Conservation (phyloP, 2,329 filamentous ascomycete genomes). For the Amesomyces nigricolor region DNA sequence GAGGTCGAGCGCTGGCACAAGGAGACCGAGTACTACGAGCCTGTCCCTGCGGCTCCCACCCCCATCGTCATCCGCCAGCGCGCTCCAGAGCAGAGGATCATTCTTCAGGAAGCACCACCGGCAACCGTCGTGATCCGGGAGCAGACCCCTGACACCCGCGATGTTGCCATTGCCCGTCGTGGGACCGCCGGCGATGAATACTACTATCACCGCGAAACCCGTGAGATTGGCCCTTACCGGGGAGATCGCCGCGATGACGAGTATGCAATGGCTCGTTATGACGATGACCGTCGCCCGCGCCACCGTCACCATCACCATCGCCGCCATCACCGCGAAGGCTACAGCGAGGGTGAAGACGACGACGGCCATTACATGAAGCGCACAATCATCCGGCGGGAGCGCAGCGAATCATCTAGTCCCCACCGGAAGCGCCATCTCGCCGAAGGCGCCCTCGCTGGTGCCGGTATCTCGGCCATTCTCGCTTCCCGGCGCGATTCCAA, state of each 20-base stretch:
- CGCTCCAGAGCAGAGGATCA: conserved; percentile 47
- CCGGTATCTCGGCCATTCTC: conserved; percentile 55
- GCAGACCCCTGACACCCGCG: conserved; percentile 29
- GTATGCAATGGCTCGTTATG: conserved; percentile 30
- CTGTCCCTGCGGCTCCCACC: conserved; percentile 43
- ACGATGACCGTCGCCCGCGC: conserved; percentile 27
- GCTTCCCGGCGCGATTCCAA: conserved; percentile 48
- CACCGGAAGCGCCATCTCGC: conserved; percentile 56
- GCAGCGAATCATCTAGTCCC: conserved; percentile 40
- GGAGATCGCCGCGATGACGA: conserved; percentile 32
- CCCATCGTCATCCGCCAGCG: conserved; percentile 35
- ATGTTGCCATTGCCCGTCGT: conserved; percentile 31
- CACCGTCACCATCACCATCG: conserved; percentile 37
- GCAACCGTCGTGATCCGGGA: conserved; percentile 37
- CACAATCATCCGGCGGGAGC: conserved; percentile 46
- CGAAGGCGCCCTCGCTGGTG: conserved; percentile 59
- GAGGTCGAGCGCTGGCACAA: conserved; percentile 55
- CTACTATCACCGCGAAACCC: conserved; percentile 45
- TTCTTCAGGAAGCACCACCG: conserved; percentile 41
- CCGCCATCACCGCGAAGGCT: conserved; percentile 33
- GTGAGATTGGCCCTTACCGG: conserved; percentile 39
- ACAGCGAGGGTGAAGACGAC: conserved; percentile 33
- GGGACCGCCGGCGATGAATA: conserved; percentile 45
- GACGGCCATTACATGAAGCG: conserved; percentile 39
- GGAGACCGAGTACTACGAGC: conserved; percentile 58